Evolutionary conservation across 345 rosid genomes (phyloP).

Genomic region (Rhizophora mangle): DNA sequence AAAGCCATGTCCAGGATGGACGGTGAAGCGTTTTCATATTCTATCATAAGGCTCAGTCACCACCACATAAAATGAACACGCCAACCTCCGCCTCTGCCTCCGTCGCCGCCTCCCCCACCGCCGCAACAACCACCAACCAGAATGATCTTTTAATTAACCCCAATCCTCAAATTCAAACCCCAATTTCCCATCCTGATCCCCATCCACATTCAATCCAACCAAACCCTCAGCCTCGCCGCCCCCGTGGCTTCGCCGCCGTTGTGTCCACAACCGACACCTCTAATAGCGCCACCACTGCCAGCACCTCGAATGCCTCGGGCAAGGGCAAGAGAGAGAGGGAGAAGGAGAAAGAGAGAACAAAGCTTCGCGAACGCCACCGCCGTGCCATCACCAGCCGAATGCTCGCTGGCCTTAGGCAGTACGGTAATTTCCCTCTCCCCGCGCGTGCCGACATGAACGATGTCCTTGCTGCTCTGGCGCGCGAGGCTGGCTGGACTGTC

Average conservation of each 20-base stretch:
- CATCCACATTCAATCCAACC: no score
- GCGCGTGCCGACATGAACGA: slow-evolving; percentile 99
- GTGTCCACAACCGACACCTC: slow-evolving; percentile 31
- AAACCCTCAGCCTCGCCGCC: slow-evolving; percentile 48
- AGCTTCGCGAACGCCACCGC: slow-evolving; percentile 94
- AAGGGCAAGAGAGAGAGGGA: slow-evolving; percentile 86
- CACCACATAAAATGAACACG: no score
- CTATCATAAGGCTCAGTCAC: no score
- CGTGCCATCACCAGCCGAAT: slow-evolving; percentile 95
- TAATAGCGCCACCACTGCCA: slow-evolving; percentile 13
- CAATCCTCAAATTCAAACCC: no score
- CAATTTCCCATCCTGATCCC: no score
- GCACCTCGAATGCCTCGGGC: slow-evolving; percentile 18
- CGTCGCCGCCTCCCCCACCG: no score
- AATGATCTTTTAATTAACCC: no score
- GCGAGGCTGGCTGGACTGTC: slow-evolving; percentile 97
- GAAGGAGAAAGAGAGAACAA: slow-evolving; percentile 92
- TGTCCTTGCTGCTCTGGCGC: slow-evolving; percentile 94
- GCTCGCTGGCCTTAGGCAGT: slow-evolving; percentile 91
- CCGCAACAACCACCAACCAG: no score
- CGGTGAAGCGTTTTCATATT: no score
- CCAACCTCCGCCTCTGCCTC: no score
- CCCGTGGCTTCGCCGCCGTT: slow-evolving; percentile 73
- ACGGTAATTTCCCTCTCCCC: slow-evolving; percentile 90
- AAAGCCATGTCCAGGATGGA: no score